Conservation (phyloP, 2,329 filamentous ascomycete species). For the Paradendryphiella salina region DNA sequence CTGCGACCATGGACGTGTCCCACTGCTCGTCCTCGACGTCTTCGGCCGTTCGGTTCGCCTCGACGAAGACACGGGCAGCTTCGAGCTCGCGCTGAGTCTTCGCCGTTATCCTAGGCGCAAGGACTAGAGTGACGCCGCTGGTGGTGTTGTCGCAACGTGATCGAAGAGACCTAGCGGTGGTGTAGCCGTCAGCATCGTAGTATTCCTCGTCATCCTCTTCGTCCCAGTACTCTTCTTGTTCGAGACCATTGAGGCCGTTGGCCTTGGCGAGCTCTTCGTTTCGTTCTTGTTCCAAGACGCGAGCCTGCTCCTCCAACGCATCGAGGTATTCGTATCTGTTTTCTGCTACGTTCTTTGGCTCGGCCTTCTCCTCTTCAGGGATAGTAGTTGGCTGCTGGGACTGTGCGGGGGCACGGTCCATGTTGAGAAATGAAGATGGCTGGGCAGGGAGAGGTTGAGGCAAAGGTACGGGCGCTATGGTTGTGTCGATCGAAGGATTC, state of each 20-base stretch:
- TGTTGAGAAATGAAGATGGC: conserved; percentile 28
- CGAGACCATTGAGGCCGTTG: conserved; percentile 35
- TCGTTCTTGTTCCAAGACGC: conserved; percentile 42
- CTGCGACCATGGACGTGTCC: conserved; percentile 97
- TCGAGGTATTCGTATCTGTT: conserved; percentile 44
- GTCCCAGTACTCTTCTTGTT: conserved; percentile 75
- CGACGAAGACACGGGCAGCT: conserved; percentile 66
- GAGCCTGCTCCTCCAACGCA: conserved; percentile 45
- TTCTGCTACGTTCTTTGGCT: conserved; percentile 26
- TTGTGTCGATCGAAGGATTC: conserved; percentile 23
- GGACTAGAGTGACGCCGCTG: conserved; percentile 63
- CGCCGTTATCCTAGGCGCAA: conserved; percentile 72
- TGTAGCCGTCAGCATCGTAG: conserved; percentile 69
- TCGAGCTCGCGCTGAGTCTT: conserved; percentile 75
- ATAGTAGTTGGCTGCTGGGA: conserved; percentile 22
- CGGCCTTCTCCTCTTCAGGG: conserved; percentile 17
- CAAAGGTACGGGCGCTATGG: conserved; percentile 25
- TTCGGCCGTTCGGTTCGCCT: conserved; percentile 66
- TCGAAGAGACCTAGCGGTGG: conserved; percentile 76
- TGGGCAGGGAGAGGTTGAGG: conserved; percentile 27
- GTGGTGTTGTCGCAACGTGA: conserved; percentile 76
- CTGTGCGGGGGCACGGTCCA: conserved; percentile 28
- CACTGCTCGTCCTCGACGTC: conserved; percentile 86
- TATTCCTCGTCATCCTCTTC: conserved; percentile 74
- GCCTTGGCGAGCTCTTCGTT: conserved; percentile 43